Evolutionary conservation across 2,329 filamentous ascomycete genomes (phyloP).

Genomic region (Sporothrix variecibatus): DNA sequence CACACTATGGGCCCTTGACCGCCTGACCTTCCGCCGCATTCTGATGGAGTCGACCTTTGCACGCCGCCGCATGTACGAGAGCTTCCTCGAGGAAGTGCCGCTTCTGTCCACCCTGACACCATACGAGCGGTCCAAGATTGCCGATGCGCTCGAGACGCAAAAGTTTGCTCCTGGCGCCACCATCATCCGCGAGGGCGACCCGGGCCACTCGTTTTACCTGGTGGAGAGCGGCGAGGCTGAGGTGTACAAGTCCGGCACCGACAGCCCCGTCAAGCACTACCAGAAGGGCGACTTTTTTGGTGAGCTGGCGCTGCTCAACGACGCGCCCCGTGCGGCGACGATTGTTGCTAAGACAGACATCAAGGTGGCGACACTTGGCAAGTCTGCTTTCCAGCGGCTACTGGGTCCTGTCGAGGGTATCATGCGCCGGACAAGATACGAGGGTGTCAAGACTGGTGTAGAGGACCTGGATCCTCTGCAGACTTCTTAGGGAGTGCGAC

Average conservation of each 20-base stretch:
- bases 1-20: conserved; percentile 91
- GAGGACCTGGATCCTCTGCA: conserved; percentile 69
- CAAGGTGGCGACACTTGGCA: conserved; percentile 89
- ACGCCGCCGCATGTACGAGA: conserved; percentile 93
- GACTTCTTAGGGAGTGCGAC: conserved; percentile 29
- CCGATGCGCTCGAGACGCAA: conserved; percentile 88
- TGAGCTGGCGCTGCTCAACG: conserved; percentile 89
- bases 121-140: conserved; percentile 96
- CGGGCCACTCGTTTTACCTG: conserved; percentile 87
- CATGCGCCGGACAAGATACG: conserved; percentile 76
- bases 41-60: conserved; percentile 98
- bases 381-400: conserved; percentile 91
- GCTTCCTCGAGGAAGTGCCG: conserved; percentile 91
- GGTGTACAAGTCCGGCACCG: conserved; percentile 75
- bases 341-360: conserved; percentile 82
- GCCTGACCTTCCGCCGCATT: conserved; percentile 94
- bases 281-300: conserved; percentile 95
- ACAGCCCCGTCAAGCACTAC: conserved; percentile 75
- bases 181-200: conserved; percentile 91
- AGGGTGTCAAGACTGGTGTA: conserved; percentile 60
- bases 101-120: conserved; percentile 79
- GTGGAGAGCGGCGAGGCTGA: conserved; percentile 85
- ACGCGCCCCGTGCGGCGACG: conserved; percentile 88
- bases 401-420: conserved; percentile 92
- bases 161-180: conserved; percentile 78